Base-by-base conservation (phyloP, 2,329 filamentous ascomycete species). In the Xylaria arbuscula region DNA sequence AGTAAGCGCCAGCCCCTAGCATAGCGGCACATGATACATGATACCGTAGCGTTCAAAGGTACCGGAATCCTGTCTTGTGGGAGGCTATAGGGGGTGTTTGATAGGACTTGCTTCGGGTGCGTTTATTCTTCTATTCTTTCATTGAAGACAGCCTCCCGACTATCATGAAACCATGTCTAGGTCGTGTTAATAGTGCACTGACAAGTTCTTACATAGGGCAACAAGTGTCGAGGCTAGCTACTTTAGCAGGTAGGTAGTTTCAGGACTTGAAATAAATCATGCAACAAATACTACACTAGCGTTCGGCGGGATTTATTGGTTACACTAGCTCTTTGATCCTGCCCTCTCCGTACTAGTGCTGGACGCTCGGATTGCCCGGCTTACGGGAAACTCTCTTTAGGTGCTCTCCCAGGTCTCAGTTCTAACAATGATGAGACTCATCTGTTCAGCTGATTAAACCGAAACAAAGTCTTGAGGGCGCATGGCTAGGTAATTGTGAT, bases 331-430 rank as follows among this genome's bases (percentile, higher is more conserved):
- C 3, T 8, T 17, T n/a, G 40, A 13, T 32, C 24, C 28, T 53
- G n/a, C 28, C 53, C 48, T 60, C 54, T 38, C 45, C 24, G 42
- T 51, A 17, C 32, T 45, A 51, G 32, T 22, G 28, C 28, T 40
- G 32, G 28, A 28, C 6, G 9, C 48, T 69, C 66, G 66, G 62
- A 59, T 62, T 58, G 42, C 48, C 66, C 66, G 66, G 66, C 66
- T 69, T 47, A 62, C 50, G 13, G 34, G 38, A 64, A 55, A 55
- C 54, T 48, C 47, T 19, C 7, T 32, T 6, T 34, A n/a, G 32
- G 15, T 54, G 11, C 36, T 17, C 24, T 22, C 28, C 48, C 2
- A 7, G 13, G 51, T 24, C 53, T 38, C 9, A 19, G 11, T 13
- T 22, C n/a, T 40, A n/a, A 36, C 5, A 34, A 15, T 34, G 28